Percentiles rank a stretch among this genome's conserved stretches.
Evolutionary conservation across 2,329 filamentous ascomycete genomes (phyloP).

Genomic region (Fusarium domesticum): DNA sequence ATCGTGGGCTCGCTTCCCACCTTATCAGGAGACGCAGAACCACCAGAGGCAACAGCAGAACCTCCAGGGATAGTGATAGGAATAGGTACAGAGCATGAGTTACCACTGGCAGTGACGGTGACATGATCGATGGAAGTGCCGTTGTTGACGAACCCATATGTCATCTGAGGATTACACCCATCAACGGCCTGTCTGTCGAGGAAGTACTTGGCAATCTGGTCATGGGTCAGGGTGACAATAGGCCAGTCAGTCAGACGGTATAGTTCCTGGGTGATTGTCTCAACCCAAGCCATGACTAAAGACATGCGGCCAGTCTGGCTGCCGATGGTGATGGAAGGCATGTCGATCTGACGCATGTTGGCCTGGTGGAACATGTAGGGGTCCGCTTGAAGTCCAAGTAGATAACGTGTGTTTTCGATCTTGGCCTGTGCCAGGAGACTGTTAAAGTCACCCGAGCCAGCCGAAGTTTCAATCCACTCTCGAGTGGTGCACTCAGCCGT

Average conservation of each 20-base stretch:
- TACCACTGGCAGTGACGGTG: constrained; percentile 9
- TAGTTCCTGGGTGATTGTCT: constrained; percentile 17
- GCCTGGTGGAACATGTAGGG: constrained; percentile 24
- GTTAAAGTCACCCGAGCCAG: constrained; percentile 8
- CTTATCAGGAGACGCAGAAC: constrained; percentile 2
- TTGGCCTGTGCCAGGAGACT: constrained; percentile 10
- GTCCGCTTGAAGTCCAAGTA: constrained; percentile 12
- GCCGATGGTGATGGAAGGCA: constrained; percentile 12
- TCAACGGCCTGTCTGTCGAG: constrained; percentile 14
- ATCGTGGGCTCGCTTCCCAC: constrained; percentile 17
- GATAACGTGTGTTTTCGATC: constrained; percentile 10
- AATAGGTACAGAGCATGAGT: constrained; percentile 10
- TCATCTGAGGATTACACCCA: constrained; percentile 10
- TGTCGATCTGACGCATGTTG: constrained; percentile 13
- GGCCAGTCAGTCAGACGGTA: constrained; percentile 18
- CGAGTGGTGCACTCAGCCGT: constrained; percentile 13
- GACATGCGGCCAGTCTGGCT: constrained; percentile 15
- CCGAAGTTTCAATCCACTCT: constrained; percentile 18
- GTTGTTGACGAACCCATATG: constrained; percentile 10
- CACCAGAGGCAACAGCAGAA: constrained; percentile 1
- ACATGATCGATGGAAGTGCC: constrained; percentile 9
- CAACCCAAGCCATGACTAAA: constrained; percentile 16
- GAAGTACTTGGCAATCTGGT: constrained; percentile 16
- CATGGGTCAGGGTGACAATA: constrained; percentile 14
- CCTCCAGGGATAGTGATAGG: constrained; percentile 15